Evolutionary conservation across 805 yeast species (phyloP), one percentile per base, ranked within the genome.

Genomic region (Wickerhamomyces strasburgensis): DNA sequence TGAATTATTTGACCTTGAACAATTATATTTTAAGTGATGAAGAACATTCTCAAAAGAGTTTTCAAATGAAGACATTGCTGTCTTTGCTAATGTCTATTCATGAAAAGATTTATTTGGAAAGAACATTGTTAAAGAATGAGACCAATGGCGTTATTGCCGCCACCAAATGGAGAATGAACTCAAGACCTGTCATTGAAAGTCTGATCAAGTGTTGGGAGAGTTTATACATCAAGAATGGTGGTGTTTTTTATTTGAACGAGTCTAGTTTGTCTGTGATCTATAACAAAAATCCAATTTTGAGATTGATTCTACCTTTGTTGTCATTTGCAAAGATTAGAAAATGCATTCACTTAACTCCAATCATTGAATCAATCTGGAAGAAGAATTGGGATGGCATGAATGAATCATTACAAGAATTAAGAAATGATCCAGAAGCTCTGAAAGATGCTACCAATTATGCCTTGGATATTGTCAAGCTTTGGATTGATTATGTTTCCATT

Each of bases 311-410:
- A 39, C 90, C 93, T 4, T 57, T 84, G 46, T 67, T 77, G 34
- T 70, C 75, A 16, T 74, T 82, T 52, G 81, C 86, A 14, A 80
- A 78, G 51, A 79, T 84, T 32, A 68, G 84, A 44, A 68, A 80
- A 42, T 73, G 82, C 51, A 61, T 82, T 23, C 68, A 76, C 49
- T 52, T 82, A 32, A 72, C 86, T 1, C 79, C 84, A 4, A 69
- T 81, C 6, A 65, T 83, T 53, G 67, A 70, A 38, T 68, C 68
- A 30, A 75, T 81, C 5, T 75, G 87, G 73, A 53, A 62, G 36
- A 76, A 80, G 48, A 80, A 84, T 56, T 83, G 88, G 86, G 64
- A 56, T 13, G 73, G 69, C 0, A 79, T 84, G 87, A 80, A 78
- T 47, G 46, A 52, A 6, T 67, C 68, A 31, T 60, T 81, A 39